Evolutionary conservation across 1,284 basidiomycete species (phyloP).

Genomic region (Sporisorium reilianum): DNA sequence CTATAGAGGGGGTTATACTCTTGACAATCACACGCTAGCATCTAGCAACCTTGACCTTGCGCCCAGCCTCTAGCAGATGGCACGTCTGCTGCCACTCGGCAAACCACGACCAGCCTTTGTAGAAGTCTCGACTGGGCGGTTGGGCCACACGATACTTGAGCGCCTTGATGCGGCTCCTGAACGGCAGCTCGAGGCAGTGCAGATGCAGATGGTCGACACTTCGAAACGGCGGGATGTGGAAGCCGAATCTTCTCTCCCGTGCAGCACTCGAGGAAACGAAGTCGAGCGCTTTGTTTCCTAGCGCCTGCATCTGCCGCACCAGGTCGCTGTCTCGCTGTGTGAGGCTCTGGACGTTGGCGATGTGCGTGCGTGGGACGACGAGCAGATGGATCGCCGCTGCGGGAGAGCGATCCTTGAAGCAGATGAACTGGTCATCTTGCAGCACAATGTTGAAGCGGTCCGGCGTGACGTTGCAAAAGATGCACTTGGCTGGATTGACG

Average conservation of each 20-base stretch:
- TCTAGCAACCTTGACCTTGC: constrained; percentile 72
- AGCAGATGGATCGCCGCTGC: constrained; percentile 76
- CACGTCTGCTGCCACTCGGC: constrained; percentile 77
- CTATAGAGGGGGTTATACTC: neutral
- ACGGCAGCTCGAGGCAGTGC: constrained; percentile 80
- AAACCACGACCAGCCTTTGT: constrained; percentile 84
- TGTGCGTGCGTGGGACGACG: constrained; percentile 77
- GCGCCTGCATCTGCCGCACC: constrained; percentile 76
- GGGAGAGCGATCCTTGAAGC: constrained; percentile 77
- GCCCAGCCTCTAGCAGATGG: constrained; percentile 75
- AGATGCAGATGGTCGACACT: constrained; percentile 84
- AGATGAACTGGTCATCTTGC: constrained; percentile 76
- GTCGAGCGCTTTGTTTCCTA: constrained; percentile 75
- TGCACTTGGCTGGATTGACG: constrained; percentile 68
- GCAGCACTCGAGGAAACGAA: constrained; percentile 3
- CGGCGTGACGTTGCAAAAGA: constrained; percentile 75
- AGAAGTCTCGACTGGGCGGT: constrained; percentile 61
- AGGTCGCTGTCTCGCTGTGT: constrained; percentile 43
- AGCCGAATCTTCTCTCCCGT: constrained; percentile 56
- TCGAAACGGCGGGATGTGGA: constrained; percentile 79
- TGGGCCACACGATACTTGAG: constrained; percentile 75
- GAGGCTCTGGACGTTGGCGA: constrained; percentile 72
- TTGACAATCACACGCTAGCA: constrained; percentile 14
- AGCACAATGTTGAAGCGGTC: constrained; percentile 76
- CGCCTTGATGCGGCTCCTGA: constrained; percentile 72